Base-by-base conservation (phyloP, 176 grass and related monocot genomes). In the Pharus latifolius region DNA sequence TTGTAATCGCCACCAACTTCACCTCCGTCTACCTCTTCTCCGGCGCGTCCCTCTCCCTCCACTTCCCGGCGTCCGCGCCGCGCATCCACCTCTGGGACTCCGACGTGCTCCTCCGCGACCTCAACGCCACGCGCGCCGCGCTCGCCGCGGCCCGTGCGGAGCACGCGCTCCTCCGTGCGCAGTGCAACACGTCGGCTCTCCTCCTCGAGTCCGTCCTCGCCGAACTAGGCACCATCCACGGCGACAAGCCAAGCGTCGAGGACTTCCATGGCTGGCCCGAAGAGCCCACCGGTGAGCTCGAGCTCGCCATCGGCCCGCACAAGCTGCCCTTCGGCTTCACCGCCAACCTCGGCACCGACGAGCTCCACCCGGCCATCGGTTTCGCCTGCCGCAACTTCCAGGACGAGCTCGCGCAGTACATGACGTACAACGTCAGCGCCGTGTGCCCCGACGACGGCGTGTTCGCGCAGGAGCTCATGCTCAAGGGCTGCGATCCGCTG, bases 401-500 rank as follows among this genome's bases (percentile, higher is more conserved):
- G 84, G 83, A 95, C 2, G 91, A 95, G 41, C 83, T 90, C 2
- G 56, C 63, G 10, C 65, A 7, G 84, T 95, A 84, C 80, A 72
- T 95, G 67, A 13, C 81, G 22, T 95, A 95, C 67, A 25, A 73
- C 44, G 77, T 76, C 10, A 37, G 76, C 27, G 87, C 2, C 32
- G 83, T 82, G 70, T 95, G 87, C 79, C 87, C 83, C 55, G 74
- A 82, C 28, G 91, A 95, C 58, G 87, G 81, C 11, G 80, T 55
- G 13, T 54, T 87, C 27, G 83, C 72, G 33, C 83, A 90, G 72
- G 77, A 73, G 78, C 91, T 95, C n/a, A 75, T 78, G 63, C 76
- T 95, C 67, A 87, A 79, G 81, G 87, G 89, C 7, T 98, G 94
- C 75, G 94, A 98, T 63, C 90, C 95, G 29, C 75, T 98, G 13